phyloP scores from a whole-genome alignment of 352 stramenopile genomes.

The Blastocystis sp. region DNA sequence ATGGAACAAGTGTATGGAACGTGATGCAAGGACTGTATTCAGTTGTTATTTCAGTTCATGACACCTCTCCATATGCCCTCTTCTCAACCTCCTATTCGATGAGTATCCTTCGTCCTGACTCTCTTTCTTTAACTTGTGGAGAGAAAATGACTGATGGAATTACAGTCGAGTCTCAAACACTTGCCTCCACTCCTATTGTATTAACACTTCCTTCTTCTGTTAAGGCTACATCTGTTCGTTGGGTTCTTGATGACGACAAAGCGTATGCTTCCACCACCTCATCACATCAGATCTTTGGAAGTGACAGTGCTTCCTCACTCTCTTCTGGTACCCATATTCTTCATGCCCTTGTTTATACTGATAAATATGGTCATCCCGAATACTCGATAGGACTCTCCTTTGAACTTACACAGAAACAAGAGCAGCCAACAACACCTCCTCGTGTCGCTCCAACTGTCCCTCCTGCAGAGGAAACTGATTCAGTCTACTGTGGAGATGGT shows the following conservation, averaged over 20 bases:
- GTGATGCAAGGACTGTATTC: neutral
- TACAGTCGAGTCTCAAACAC: neutral
- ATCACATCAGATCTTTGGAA: neutral
- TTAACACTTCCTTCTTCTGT: conserved; percentile 7
- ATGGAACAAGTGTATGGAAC: conserved; percentile 3
- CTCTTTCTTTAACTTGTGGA: neutral
- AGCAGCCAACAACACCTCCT: neutral
- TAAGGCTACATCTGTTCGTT: neutral
- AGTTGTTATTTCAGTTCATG: neutral
- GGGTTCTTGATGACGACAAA: neutral
- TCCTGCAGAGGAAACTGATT: neutral
- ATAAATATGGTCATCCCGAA: neutral
- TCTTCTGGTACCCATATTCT: neutral
- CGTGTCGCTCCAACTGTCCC: conserved; percentile 23
- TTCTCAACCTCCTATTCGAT: conserved; percentile 28
- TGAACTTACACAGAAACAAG: neutral
- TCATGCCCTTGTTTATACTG: neutral
- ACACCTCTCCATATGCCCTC: neutral
- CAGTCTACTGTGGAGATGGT: conserved; percentile 29
- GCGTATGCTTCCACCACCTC: neutral
- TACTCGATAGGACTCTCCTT: neutral
- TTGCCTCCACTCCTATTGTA: neutral
- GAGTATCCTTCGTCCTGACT: neutral
- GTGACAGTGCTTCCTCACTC: neutral
- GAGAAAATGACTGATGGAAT: neutral